Conservation (phyloP, 139 green algal species). For the Trebouxia sp. region DNA sequence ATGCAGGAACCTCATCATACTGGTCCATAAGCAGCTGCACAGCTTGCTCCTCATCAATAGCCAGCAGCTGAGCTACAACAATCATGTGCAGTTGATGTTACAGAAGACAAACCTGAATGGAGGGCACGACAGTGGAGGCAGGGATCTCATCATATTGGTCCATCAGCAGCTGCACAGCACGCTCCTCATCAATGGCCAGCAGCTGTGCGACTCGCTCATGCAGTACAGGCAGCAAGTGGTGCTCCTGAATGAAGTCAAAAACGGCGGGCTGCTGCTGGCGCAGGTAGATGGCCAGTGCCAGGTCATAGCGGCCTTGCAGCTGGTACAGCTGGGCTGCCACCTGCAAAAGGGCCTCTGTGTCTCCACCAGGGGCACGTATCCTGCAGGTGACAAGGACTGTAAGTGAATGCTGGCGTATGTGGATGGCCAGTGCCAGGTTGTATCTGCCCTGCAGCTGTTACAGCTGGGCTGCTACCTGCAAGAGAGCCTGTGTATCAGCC, state of each 20-base stretch:
- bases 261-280: slow-evolving; percentile 54
- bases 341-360: slow-evolving; percentile 62
- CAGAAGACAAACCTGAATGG: slow-evolving; percentile 47
- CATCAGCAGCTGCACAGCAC: slow-evolving; percentile 62
- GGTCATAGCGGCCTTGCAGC: slow-evolving; percentile 73
- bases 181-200: slow-evolving; percentile 65
- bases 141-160: slow-evolving; percentile 54
- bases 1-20: slow-evolving; percentile 53
- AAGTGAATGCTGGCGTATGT: no score
- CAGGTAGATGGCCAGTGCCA: slow-evolving; percentile 76
- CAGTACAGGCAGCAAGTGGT: slow-evolving; percentile 48
- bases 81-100: no score
- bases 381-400: no score
- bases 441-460: no score
- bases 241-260: slow-evolving; percentile 73
- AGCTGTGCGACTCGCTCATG: slow-evolving; percentile 46
- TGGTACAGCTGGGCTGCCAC: slow-evolving; percentile 82
- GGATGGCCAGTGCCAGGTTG: no score
- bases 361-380: slow-evolving; percentile 28
- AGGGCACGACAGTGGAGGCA: slow-evolving; percentile 51
- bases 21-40: slow-evolving; percentile 64
- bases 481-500: no score
- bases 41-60: slow-evolving; percentile 61
- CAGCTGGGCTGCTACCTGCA: no score
- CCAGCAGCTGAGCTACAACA: slow-evolving; percentile 59